Conservation (phyloP, 345 rosid species). For the Citrus cavaleriei region DNA sequence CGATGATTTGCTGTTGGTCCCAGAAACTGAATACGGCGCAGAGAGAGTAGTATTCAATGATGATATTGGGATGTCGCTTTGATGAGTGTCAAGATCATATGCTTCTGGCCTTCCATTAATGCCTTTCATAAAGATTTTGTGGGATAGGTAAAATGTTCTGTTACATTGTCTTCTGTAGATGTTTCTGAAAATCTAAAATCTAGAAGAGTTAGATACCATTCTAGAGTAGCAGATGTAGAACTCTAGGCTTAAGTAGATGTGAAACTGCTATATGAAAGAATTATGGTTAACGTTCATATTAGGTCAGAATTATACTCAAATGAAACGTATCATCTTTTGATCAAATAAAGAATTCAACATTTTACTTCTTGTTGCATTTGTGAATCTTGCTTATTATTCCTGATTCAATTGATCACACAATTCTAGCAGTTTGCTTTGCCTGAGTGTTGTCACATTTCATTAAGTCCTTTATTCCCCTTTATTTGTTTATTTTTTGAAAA, state of each 20-base stretch:
- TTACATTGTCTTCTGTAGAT: not conserved
- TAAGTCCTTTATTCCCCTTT: not conserved
- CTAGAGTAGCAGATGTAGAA: not conserved
- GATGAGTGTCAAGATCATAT: not conserved
- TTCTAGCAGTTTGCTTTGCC: not conserved
- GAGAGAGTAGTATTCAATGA: conserved; percentile 12
- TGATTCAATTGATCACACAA: not conserved
- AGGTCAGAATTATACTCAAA: not conserved
- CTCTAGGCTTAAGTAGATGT: not conserved
- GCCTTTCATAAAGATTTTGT: not conserved
- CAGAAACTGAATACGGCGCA: conserved; percentile 1
- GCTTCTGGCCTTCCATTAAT: not conserved
- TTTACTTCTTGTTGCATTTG: not conserved
- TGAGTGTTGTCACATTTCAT: not conserved
- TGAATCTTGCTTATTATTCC: not conserved
- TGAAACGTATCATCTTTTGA: not conserved
- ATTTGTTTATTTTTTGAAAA: too few relatives aligned
- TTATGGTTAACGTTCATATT: not conserved
- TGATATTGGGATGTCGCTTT: conserved; percentile 3
- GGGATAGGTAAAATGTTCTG: not conserved
- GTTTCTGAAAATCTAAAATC: not conserved
- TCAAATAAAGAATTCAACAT: not conserved
- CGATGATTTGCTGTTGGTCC: conserved; percentile 29
- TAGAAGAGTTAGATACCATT: not conserved
- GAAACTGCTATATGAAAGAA: not conserved